Percentiles rank a stretch among this genome's conserved stretches.
phyloP scores from a whole-genome alignment of 2,329 filamentous ascomycete species.

The Fusarium chaquense region DNA sequence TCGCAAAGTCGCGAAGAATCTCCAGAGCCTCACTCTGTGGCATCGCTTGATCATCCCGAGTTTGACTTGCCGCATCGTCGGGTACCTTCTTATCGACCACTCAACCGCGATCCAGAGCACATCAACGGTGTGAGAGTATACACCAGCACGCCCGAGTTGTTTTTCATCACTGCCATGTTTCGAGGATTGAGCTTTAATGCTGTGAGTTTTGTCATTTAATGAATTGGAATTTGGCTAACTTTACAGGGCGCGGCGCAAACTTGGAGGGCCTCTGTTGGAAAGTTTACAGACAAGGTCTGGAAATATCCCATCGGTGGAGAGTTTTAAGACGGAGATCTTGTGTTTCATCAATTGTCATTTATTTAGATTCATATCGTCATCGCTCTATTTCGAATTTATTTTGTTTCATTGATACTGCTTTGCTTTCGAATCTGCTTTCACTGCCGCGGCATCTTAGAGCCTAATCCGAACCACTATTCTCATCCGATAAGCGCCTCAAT shows the following conservation, averaged over 20 bases:
- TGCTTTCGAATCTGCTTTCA: too few species aligned
- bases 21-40: not conserved
- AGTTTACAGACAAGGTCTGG: slow-evolving; percentile 28
- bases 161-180: slow-evolving; percentile 33
- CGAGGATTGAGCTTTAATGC: slow-evolving; percentile 19
- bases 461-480: not conserved
- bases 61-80: slow-evolving; percentile 29
- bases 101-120: slow-evolving; percentile 14
- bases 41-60: not conserved
- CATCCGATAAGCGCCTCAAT: slow-evolving; percentile 21
- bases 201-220: not conserved
- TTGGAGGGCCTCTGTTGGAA: slow-evolving; percentile 32
- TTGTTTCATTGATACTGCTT: too few species aligned
- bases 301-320: slow-evolving; percentile 34
- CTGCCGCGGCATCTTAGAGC: not conserved
- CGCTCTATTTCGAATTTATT: too few species aligned
- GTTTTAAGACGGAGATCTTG: slow-evolving; percentile 2
- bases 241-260: slow-evolving; percentile 20
- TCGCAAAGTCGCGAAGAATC: not conserved
- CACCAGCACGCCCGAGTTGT: slow-evolving; percentile 5
- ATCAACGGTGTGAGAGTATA: slow-evolving; percentile 20
- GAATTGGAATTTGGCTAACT: not conserved
- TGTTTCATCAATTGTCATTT: too few species aligned
- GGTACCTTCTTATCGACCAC: slow-evolving; percentile 23
- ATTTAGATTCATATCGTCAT: too few species aligned